Evolutionary conservation across 2,329 filamentous ascomycete species (phyloP).

Genomic region (Neopestalotiopsis clavispora): DNA sequence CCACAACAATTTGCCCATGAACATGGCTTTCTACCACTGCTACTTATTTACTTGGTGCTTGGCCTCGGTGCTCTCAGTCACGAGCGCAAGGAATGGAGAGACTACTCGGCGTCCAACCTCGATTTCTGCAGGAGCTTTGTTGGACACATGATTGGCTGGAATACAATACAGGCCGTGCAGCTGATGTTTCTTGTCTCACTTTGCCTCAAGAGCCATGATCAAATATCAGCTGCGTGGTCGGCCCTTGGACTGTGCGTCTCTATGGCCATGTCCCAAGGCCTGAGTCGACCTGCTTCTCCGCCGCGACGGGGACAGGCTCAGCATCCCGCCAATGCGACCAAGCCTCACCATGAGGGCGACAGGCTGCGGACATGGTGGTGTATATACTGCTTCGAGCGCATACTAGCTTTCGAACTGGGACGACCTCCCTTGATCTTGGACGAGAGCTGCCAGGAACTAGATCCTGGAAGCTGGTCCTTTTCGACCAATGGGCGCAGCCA

Average conservation of each 20-base stretch:
- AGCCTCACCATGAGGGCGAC: constrained; percentile 11
- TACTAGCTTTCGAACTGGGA: constrained; percentile 20
- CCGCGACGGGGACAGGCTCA: neutral
- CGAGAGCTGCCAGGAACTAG: constrained; percentile 12
- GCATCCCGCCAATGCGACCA: neutral
- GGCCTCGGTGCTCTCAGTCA: constrained; percentile 1
- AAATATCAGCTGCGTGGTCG: constrained; percentile 18
- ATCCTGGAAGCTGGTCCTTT: constrained; percentile 16
- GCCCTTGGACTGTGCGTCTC: constrained; percentile 16
- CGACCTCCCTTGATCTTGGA: constrained; percentile 15
- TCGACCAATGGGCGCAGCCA: constrained; percentile 4
- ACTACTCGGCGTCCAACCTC: neutral
- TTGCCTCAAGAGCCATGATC: constrained; percentile 14
- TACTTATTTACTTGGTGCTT: constrained; percentile 12
- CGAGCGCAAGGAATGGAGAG: constrained; percentile 3
- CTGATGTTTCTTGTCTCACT: constrained; percentile 18
- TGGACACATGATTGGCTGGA: constrained; percentile 14
- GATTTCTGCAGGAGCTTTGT: constrained; percentile 17
- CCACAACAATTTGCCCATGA: constrained; percentile 10
- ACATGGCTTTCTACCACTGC: constrained; percentile 7
- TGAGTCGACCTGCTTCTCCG: constrained; percentile 4
- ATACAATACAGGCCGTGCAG: constrained; percentile 17
- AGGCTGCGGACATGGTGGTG: constrained; percentile 18
- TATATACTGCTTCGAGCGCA: constrained; percentile 21
- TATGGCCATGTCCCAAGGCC: constrained; percentile 17